phyloP scores from a whole-genome alignment of 2,329 filamentous ascomycete genomes.

The Ceratocystis lukuohia region DNA sequence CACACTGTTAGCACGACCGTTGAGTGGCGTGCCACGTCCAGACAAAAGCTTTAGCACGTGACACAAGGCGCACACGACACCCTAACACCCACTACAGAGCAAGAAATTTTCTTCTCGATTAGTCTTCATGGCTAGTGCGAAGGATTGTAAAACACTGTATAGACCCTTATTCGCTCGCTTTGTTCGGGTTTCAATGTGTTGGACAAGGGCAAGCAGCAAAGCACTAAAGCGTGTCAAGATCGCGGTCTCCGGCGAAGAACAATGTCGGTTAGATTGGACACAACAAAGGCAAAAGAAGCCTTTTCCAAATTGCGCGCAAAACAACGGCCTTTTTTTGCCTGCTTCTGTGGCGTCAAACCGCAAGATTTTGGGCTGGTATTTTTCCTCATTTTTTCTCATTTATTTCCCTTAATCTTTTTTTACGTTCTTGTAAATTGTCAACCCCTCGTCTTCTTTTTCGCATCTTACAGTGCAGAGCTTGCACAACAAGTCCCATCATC shows the following conservation, averaged over 20 bases:
- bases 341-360: too few species aligned
- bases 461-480: background rate
- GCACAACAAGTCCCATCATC: background rate
- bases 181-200: too few species aligned
- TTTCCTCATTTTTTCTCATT: background rate
- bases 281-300: background rate
- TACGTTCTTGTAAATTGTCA: background rate
- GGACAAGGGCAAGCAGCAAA: background rate
- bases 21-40: background rate
- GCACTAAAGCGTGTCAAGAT: background rate
- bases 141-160: background rate
- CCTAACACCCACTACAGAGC: background rate
- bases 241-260: background rate
- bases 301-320: background rate
- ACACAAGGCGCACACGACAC: background rate
- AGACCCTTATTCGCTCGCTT: background rate
- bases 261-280: background rate
- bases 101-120: background rate
- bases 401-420: background rate
- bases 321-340: background rate
- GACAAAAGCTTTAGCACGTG: background rate
- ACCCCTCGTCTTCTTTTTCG: background rate
- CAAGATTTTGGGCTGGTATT: background rate
- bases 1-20: background rate
- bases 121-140: background rate